Conservation (phyloP, 78 protist genomes). For the Trichosphaerium sp. region DNA sequence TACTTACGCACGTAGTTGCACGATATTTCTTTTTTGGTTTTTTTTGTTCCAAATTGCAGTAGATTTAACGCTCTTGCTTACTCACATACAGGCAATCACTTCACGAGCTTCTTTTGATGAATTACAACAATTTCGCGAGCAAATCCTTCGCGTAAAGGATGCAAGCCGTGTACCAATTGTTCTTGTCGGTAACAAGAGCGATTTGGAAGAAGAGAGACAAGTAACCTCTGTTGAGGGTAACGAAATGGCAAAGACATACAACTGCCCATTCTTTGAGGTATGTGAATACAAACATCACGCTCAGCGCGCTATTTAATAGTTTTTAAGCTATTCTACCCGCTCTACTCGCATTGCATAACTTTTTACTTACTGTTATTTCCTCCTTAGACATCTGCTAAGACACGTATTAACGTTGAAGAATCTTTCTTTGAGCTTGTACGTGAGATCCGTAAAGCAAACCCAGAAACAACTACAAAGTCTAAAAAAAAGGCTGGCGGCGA, state of each 20-base stretch:
- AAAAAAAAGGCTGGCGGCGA: too few species aligned
- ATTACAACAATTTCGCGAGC: constrained; percentile 29
- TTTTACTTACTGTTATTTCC: too few species aligned
- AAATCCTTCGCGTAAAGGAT: constrained; percentile 63
- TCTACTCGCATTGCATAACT: too few species aligned
- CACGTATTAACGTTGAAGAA: constrained; percentile 47
- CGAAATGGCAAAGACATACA: constrained; percentile 29
- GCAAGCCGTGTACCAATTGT: constrained; percentile 28
- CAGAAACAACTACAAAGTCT: too few species aligned
- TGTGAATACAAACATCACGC: too few species aligned
- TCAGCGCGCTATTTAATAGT: too few species aligned
- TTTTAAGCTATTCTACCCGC: too few species aligned
- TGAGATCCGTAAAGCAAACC: not conserved
- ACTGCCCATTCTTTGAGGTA: constrained; percentile 35
- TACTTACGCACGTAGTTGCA: not conserved
- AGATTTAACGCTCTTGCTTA: not conserved
- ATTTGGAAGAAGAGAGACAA: constrained; percentile 6
- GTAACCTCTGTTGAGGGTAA: constrained; percentile 26
- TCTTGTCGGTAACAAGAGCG: constrained; percentile 61
- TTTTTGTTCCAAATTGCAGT: not conserved
- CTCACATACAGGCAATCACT: constrained; percentile 26
- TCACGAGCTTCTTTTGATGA: constrained; percentile 17
- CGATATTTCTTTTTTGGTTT: not conserved
- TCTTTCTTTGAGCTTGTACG: constrained; percentile 34
- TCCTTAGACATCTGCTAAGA: constrained; percentile 50